Conservation (phyloP, 2,329 filamentous ascomycete species). For the Diaporthe sp. region DNA sequence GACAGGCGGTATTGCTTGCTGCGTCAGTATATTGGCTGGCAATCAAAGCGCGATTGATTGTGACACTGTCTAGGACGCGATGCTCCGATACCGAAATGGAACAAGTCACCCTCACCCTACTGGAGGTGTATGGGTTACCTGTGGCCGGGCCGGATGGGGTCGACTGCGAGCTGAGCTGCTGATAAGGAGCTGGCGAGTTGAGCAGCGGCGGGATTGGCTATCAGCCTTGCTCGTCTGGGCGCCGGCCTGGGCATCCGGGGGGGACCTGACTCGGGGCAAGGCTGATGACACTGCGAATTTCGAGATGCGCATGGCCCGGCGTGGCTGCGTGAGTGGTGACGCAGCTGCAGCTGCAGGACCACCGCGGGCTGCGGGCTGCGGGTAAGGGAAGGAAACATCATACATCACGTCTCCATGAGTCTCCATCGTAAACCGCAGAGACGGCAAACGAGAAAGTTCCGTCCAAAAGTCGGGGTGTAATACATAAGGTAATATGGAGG, state of each 20-base stretch:
- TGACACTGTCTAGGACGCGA: not conserved
- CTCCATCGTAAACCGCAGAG: conserved; percentile 2
- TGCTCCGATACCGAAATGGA: conserved; percentile 20
- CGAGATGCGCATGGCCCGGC: conserved; percentile 16
- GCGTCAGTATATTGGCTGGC: conserved; percentile 16
- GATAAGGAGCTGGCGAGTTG: conserved; percentile 5
- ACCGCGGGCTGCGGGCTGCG: too few species aligned
- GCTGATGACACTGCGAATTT: conserved; percentile 23
- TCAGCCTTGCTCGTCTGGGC: conserved; percentile 24
- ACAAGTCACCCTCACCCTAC: not conserved
- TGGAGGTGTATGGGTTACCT: not conserved
- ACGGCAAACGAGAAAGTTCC: conserved; percentile 1
- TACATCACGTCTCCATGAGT: conserved; percentile 13
- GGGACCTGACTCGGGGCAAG: conserved; percentile 25
- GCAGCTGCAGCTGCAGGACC: conserved; percentile 14
- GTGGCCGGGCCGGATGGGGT: not conserved
- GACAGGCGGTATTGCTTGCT: not conserved
- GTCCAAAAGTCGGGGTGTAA: not conserved
- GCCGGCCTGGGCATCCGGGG: not conserved
- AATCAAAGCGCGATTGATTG: conserved; percentile 16
- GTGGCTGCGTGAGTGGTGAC: not conserved
- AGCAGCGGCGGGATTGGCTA: conserved; percentile 15
- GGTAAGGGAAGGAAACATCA: conserved; percentile 2
- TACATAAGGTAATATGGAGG: conserved; percentile 28
- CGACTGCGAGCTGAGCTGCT: not conserved